Base-by-base conservation (phyloP, 176 grass and related monocot species). In the Secale cereale region DNA sequence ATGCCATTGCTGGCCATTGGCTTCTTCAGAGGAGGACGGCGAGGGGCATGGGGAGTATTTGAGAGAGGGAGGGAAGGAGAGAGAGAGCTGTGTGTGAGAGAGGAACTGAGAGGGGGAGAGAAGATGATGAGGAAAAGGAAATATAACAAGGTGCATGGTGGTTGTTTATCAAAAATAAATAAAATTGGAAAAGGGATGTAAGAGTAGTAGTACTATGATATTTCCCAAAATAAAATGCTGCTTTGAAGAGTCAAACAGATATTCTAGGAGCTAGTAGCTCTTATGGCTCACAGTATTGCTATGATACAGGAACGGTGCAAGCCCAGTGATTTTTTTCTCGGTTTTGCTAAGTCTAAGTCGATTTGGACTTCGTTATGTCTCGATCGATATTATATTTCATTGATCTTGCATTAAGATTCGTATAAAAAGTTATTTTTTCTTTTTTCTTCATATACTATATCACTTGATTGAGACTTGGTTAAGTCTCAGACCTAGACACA, bases 1-100 rank as follows among this genome's bases (percentile, higher is more conserved):
- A 94, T 92, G 65, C 92, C 94, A 92, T 94, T 92, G 90, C 94
- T 91, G 85, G 88, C 97, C 86, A 99, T 94, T 83, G 81, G 76
- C 87, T 82, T 90, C 89, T 85, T 85, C 74, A 62, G 70, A 69
- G 25, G 22, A 89, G 46, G 46, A 89, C 32, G 83, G 40, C 29
- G 35, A 85, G 46, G 81, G 60, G 78, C 48, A 86, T 46, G 69
- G 82, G 10, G 79, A 85, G 80, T 86, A 87, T 85, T 78, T 88
- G 82, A 80, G 86, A 80, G 70, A 37, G 48, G 54, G 33, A 68
- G 54, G 62, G 82, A 30, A 7, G 57, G 59, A 56, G 50, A 70
- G 50, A 16, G 48, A 41, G 14, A 48, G 41, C 3, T 29, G 43
- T 36, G 19, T 74, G 54, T 70, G 85, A 76, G 82, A 27, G 57